Conservation (phyloP, 192 early-diverging fungal genomes). For the Entophlyctis helioformis region DNA sequence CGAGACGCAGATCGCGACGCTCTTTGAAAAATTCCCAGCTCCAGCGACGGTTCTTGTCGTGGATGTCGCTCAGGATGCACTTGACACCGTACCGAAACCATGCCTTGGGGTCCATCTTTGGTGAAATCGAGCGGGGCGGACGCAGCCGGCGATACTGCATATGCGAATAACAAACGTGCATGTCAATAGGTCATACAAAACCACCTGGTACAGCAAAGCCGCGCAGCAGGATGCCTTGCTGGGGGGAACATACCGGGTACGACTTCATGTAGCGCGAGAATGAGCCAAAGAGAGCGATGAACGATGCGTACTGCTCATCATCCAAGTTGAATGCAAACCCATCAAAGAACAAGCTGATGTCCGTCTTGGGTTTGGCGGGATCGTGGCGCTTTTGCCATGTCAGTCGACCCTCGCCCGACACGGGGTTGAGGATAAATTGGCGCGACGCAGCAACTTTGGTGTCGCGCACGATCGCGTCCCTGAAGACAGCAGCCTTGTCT, state of each 20-base stretch:
- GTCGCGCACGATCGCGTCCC: no score
- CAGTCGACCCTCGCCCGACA: conserved; percentile 70
- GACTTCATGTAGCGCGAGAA: conserved; percentile 73
- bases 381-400: conserved; percentile 62
- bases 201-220: no score
- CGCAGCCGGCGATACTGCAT: conserved; percentile 68
- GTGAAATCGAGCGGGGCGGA: conserved; percentile 69
- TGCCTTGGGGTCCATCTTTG: conserved; percentile 66
- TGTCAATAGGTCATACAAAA: no score
- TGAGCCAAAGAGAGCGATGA: conserved; percentile 62
- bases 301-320: conserved; percentile 78
- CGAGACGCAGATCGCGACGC: conserved; percentile 65
- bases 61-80: conserved; percentile 69
- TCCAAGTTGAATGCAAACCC: conserved; percentile 85
- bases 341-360: conserved; percentile 71
- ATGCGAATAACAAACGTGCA: no score
- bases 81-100: conserved; percentile 60
- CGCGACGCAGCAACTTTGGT: no score
- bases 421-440: conserved; percentile 83
- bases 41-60: conserved; percentile 69
- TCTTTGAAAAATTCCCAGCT: conserved; percentile 74
- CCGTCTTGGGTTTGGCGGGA: conserved; percentile 40
- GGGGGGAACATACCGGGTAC: conserved; percentile 47
- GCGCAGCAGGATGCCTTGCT: no score
- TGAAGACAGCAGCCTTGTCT: no score